These are phyloP conservation scores for Neonectria faginata DNA, from an alignment of 2,329 filamentous ascomycete species.

Conservation along the genomic window DNA sequence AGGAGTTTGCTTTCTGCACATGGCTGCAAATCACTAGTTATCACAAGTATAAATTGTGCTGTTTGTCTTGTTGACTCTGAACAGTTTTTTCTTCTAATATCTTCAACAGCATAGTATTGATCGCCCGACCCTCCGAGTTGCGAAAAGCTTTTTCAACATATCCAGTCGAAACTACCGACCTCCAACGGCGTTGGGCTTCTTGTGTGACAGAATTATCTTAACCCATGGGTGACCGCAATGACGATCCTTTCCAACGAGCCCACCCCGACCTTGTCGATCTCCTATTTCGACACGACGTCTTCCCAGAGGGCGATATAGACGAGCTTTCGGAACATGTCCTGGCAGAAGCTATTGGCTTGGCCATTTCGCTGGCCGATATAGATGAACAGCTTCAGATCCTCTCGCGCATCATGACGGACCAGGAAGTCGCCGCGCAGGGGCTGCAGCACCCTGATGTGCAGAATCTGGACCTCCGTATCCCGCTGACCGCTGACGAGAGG, in stretches of 20 bases:
- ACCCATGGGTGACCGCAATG: constrained; percentile 13
- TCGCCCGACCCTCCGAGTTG: not conserved
- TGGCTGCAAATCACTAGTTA: constrained; percentile 2
- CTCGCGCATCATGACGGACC: constrained; percentile 39
- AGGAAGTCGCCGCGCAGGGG: constrained; percentile 34
- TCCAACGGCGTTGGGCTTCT: not conserved
- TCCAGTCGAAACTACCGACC: not conserved
- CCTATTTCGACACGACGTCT: constrained; percentile 20
- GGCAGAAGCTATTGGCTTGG: constrained; percentile 32
- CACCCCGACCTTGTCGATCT: constrained; percentile 41
- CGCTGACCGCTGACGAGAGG: constrained; percentile 34
- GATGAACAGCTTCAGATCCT: constrained; percentile 36
- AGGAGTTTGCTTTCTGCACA: not conserved
- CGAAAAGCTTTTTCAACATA: not conserved
- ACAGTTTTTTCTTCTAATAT: not conserved
- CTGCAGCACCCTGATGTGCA: constrained; percentile 32
- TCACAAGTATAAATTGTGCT: not conserved
- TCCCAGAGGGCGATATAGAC: constrained; percentile 8
- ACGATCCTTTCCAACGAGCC: constrained; percentile 28
- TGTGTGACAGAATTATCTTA: not conserved
- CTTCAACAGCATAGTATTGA: not conserved
- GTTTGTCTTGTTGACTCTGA: not conserved
- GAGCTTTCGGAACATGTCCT: constrained; percentile 30
- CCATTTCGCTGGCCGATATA: constrained; percentile 37
- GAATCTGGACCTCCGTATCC: constrained; percentile 24